phyloP scores from a whole-genome alignment of 148 eudicot genomes.

The Nepenthes gracilis region DNA sequence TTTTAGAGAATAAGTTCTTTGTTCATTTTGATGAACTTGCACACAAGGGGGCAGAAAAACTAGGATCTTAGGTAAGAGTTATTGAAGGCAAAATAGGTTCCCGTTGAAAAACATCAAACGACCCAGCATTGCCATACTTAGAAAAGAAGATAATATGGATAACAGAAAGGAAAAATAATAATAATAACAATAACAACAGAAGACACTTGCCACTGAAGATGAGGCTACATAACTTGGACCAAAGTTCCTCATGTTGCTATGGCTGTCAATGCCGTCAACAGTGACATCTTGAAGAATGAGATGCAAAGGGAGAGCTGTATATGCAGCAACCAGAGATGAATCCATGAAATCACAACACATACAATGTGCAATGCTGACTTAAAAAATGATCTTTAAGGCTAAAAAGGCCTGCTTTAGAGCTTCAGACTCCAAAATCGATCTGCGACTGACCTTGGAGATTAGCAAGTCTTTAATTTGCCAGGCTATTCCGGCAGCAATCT shows the following conservation, averaged over 20 bases:
- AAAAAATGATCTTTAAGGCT: conserved; percentile 60
- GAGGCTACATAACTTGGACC: conserved; percentile 17
- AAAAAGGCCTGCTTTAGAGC: conserved; percentile 25
- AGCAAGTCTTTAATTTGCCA: conserved; percentile 92
- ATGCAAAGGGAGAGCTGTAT: conserved; percentile 53
- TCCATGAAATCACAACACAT: conserved; percentile 53
- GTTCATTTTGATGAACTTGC: too few relatives aligned
- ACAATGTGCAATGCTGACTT: conserved; percentile 59
- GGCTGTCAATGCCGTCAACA: conserved; percentile 14
- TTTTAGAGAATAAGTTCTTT: too few relatives aligned
- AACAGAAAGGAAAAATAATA: too few relatives aligned
- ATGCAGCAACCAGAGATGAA: conserved; percentile 44
- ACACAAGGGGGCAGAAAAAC: too few relatives aligned
- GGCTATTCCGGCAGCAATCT: conserved; percentile 52
- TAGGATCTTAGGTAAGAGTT: too few relatives aligned
- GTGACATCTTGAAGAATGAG: conserved; percentile 39
- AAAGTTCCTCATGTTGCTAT: conserved; percentile 14
- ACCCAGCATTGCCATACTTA: too few relatives aligned
- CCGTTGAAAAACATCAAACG: too few relatives aligned
- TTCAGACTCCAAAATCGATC: conserved; percentile 45
- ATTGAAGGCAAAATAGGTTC: too few relatives aligned
- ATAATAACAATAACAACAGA: neutral
- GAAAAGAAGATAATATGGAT: too few relatives aligned
- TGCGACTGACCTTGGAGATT: conserved; percentile 37
- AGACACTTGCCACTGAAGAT: conserved; percentile 35